phyloP scores from a whole-genome alignment of 2,329 filamentous ascomycete genomes.

The Lasiodiplodia sp. region DNA sequence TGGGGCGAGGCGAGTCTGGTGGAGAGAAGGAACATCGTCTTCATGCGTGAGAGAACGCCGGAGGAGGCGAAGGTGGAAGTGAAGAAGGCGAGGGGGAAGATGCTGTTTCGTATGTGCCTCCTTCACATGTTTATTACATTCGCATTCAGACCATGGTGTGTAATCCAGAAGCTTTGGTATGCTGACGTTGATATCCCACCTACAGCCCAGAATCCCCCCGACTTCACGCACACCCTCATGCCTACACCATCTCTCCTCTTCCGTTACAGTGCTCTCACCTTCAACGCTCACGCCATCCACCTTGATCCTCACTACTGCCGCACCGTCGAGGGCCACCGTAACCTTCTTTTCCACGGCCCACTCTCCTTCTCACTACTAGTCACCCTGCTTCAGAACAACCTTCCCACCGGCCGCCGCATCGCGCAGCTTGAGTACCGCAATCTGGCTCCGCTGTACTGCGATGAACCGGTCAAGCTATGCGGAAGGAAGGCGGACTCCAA shows the following conservation, averaged over 20 bases:
- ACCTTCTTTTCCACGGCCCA: conserved; percentile 86
- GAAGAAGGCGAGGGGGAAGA: conserved; percentile 42
- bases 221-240: conserved; percentile 65
- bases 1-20: conserved; percentile 56
- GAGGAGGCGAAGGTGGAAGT: conserved; percentile 45
- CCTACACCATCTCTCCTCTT: conserved; percentile 80
- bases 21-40: conserved; percentile 69
- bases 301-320: conserved; percentile 76
- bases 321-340: conserved; percentile 75
- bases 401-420: conserved; percentile 49
- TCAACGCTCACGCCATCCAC: conserved; percentile 93
- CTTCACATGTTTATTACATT: no score
- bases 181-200: not conserved
- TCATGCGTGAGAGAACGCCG: conserved; percentile 61
- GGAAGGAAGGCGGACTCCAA: conserved; percentile 55
- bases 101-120: conserved; percentile 44
- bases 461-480: conserved; percentile 75
- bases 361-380: conserved; percentile 80
- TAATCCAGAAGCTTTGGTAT: not conserved
- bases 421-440: conserved; percentile 78
- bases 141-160: no score
- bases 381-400: conserved; percentile 60
- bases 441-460: conserved; percentile 78
- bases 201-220: conserved; percentile 58
- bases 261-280: conserved; percentile 76